Base-by-base conservation (phyloP, 2,329 filamentous ascomycete species). In the Xylariaceae sp. region DNA sequence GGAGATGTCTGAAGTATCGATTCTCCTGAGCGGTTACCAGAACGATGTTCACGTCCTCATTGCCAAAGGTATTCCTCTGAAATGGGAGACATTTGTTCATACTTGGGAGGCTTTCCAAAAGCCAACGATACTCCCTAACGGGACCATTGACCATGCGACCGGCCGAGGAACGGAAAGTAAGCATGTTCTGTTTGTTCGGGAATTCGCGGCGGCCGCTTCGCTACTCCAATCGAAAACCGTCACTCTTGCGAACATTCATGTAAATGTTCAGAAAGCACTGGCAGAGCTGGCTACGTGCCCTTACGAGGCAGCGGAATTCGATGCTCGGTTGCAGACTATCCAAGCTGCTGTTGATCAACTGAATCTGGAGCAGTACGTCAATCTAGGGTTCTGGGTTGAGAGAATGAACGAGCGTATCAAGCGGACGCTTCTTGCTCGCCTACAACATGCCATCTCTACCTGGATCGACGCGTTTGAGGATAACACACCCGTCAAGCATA, bases 21-120 rank as follows among this genome's bases (percentile, higher is more conserved):
- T 96, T 53, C 79, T 99, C 18, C 81, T 99, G 23, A 92, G 90
- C 70, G 92, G 93, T 23, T 96, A 97, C 71, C 86, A 92, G 66
- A 96, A 95, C 65, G 91, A 97, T 62, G 90, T 94, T 0, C 92
- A 96, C 69, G 78, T 79, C 49, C 82, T 96, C 62, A 87, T 99
- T 61, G 81, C 82, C 17, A 97, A 95, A 74, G 94, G 95, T 60
- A 83, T 97, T 35, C 91, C 91, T 1, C 77, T 99, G 34, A 87
- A 92, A 68, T 99, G 94, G 94, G 94, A 99, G 71, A 96, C 94
- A 0, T 97, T 99, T 68, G 90, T 99, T 56, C 93, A 97, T 73
- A 92, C 92, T 1, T 97, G 97, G 73, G 94, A 99, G 72, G 81
- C 97, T 37, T 92, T 92, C 66, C 85, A 92, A 64, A 88, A 78